Conservation (phyloP, 495 filamentous ascomycete species). For the Pyrenula aspistea region DNA sequence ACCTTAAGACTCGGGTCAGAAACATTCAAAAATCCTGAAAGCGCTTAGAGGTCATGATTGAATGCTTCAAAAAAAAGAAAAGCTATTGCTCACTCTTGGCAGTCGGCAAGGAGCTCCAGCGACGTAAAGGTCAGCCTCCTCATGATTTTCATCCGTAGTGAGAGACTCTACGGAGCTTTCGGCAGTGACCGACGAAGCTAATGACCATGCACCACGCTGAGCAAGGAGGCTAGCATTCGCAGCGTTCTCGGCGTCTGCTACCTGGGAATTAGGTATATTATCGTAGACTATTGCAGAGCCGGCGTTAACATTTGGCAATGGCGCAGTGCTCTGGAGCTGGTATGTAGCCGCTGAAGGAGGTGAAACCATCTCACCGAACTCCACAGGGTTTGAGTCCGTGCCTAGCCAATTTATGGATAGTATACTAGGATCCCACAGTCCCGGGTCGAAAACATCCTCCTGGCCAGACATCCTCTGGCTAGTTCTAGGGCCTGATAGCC, state of each 20-base stretch:
- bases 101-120: constrained; percentile 22
- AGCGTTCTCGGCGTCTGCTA: not conserved
- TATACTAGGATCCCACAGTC: not conserved
- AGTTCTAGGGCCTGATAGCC: not conserved
- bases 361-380: not conserved
- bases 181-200: not conserved
- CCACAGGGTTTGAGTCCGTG: not conserved
- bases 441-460: not conserved
- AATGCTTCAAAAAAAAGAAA: constrained; percentile 8
- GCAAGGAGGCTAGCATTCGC: not conserved
- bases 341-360: not conserved
- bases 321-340: not conserved
- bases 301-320: constrained; percentile 2
- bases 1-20: constrained; percentile 15
- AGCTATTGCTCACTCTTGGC: constrained; percentile 19
- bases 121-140: constrained; percentile 21
- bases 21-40: constrained; percentile 4
- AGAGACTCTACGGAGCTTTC: not conserved
- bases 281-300: constrained; percentile 2
- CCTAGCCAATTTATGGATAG: not conserved
- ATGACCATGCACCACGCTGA: not conserved
- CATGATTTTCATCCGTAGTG: not conserved
- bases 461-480: not conserved
- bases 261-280: constrained; percentile 1
- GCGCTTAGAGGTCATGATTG: constrained; percentile 4